Evolutionary conservation across 169 alveolate genomes (phyloP).

Genomic region (Plasmodium gonderi): DNA sequence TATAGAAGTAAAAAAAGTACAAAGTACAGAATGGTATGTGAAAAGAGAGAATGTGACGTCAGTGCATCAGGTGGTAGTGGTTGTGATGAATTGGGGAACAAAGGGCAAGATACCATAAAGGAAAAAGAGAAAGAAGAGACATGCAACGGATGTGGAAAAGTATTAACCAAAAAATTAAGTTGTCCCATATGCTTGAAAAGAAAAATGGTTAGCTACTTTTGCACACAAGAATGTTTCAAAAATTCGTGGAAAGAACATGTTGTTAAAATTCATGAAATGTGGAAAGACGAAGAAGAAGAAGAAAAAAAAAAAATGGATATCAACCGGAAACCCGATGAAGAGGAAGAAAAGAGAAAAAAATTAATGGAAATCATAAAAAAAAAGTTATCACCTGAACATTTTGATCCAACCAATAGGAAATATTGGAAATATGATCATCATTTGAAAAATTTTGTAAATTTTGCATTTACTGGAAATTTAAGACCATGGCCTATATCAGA

Average conservation of each 20-base stretch:
- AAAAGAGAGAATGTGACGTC: too few relatives aligned
- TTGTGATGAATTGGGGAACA: too few relatives aligned
- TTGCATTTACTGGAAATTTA: constrained; percentile 92
- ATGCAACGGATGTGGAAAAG: constrained; percentile 79
- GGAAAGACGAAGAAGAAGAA: background rate
- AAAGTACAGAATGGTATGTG: too few relatives aligned
- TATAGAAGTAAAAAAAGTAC: too few relatives aligned
- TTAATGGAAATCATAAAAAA: constrained; percentile 1
- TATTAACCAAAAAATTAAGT: constrained; percentile 76
- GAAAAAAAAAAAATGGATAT: background rate
- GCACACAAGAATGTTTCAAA: constrained; percentile 96
- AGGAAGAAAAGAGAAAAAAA: constrained; percentile 12
- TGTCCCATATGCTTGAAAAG: constrained; percentile 82
- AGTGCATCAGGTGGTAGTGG: too few relatives aligned
- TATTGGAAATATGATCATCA: constrained; percentile 27
- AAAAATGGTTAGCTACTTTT: constrained; percentile 89
- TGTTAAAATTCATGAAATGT: constrained; percentile 86
- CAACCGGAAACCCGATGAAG: background rate
- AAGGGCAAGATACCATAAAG: background rate
- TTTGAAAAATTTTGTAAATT: constrained; percentile 83
- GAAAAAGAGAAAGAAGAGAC: background rate
- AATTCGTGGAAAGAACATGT: constrained; percentile 93
- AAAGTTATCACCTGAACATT: constrained; percentile 18
- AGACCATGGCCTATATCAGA: constrained; percentile 94
- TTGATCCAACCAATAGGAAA: constrained; percentile 19